Evolutionary conservation across 2,329 filamentous ascomycete species (phyloP), one percentile per base, ranked within the genome.

Genomic region (Didymella lethalis): DNA sequence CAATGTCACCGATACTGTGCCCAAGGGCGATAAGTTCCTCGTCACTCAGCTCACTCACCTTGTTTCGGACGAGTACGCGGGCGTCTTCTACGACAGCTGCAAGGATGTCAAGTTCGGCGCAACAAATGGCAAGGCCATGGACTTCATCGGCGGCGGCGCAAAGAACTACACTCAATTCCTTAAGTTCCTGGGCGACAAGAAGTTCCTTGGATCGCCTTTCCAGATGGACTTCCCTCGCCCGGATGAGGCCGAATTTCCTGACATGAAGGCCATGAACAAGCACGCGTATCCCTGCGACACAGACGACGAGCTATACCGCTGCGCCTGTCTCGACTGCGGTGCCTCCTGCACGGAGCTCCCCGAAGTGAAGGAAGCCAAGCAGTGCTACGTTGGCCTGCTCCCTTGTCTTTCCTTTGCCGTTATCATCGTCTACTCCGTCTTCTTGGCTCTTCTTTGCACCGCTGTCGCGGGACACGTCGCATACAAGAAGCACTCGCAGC

Each of bases 61-160:
- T 6, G 88, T 97, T 67, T 92, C 92, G 2, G 84, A 93, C 56
- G 84, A 90, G 52, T 98, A 96, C 75, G 93, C 92, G 43, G 84
- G 86, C 8, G 93, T 91, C 1, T 96, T 99, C 80, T 99, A 93
- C 76, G 86, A 97, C 78, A 99, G 95, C 79, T 99, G 95, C 82
- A 98, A 98, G 79, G 93, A 99, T 76, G 94, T 99, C 79, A 99
- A 99, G 75, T 97, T 98, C 71, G 95, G 95, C 34, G 90, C 93
- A 7, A 93, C 94, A 41, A 97, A 97, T 73, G 90, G 91, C 61
- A 93, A 90, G 71, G 95, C 94, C 16, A 99, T 99, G 86, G 90
- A 94, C 69, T 88, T 99, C 68, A 98, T 99, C 61, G 96, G 95
- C 31, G 95, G 95, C 16, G 93, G 94, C 16, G 95, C 95, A 12